Evolutionary conservation across 805 yeast genomes (phyloP).

Genomic region (Wickerhamomyces xylosicus): DNA sequence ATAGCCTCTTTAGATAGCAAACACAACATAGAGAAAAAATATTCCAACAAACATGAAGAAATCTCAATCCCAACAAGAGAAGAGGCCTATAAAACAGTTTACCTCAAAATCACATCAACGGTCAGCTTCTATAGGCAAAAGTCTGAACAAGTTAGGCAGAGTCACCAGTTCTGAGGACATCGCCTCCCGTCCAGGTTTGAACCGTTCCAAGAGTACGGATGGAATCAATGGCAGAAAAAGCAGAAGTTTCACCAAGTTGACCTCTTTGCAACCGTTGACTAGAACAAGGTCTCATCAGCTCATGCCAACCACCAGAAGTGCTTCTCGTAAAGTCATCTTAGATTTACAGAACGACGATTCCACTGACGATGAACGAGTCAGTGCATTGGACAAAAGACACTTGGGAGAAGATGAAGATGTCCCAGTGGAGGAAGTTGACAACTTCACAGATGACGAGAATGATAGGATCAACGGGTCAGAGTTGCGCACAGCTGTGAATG

Average conservation of each 20-base stretch:
- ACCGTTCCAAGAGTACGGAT: conserved; percentile 17
- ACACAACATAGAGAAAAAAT: background rate
- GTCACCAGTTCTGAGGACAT: conserved; percentile 15
- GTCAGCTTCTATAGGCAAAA: conserved; percentile 18
- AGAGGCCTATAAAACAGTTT: conserved; percentile 13
- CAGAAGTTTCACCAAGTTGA: conserved; percentile 14
- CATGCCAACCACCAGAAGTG: conserved; percentile 2
- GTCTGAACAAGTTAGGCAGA: conserved; percentile 14
- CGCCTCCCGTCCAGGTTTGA: conserved; percentile 11
- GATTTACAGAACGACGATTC: conserved; percentile 11
- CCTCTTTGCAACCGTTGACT: conserved; percentile 13
- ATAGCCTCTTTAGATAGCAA: no score
- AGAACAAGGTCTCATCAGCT: conserved; percentile 14
- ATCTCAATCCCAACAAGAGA: conserved; percentile 6
- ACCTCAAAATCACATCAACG: conserved; percentile 14
- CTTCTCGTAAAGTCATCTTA: conserved; percentile 6
- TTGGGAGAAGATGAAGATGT: conserved; percentile 6
- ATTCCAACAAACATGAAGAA: conserved; percentile 1
- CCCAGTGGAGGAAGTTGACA: conserved; percentile 18
- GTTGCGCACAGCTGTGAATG: no score
- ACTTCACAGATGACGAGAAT: conserved; percentile 14
- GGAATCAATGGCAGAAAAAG: conserved; percentile 9
- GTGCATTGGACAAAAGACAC: background rate
- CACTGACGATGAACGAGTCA: conserved; percentile 2
- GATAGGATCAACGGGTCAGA: no score